phyloP scores from a whole-genome alignment of 176 grass and related monocot species.

The Tuctoria greenei region DNA sequence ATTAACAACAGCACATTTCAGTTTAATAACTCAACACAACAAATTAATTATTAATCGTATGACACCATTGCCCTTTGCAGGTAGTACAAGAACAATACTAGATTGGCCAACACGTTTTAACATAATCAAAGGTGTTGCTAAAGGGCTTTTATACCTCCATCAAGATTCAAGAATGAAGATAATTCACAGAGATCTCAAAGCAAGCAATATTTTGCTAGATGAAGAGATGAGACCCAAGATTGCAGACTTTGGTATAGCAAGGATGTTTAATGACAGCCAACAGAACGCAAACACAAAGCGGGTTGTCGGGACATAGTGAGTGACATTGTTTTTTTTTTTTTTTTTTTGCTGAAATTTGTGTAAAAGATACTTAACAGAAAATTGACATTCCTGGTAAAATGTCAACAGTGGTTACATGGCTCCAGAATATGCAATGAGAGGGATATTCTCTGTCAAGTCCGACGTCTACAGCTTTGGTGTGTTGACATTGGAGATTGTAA shows the following conservation, averaged over 20 bases:
- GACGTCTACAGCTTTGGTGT: conserved; percentile 49
- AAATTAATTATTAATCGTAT: neutral
- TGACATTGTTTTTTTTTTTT: too few species aligned
- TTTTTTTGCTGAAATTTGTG: too few species aligned
- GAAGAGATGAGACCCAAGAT: conserved; percentile 40
- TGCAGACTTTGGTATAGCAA: conserved; percentile 49
- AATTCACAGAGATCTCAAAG: conserved; percentile 43
- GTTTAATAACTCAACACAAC: neutral
- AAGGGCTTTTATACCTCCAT: conserved; percentile 47
- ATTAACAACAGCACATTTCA: neutral
- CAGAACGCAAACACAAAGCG: conserved; percentile 20
- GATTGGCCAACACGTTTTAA: conserved; percentile 38
- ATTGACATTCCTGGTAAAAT: neutral
- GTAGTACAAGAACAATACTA: conserved; percentile 15
- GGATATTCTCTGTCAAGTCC: conserved; percentile 45
- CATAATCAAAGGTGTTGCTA: conserved; percentile 44
- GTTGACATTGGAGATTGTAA: conserved; percentile 40
- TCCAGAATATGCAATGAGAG: conserved; percentile 46
- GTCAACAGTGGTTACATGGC: conserved; percentile 39
- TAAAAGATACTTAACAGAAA: neutral
- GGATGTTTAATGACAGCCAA: conserved; percentile 35
- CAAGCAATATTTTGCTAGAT: conserved; percentile 42
- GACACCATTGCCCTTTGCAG: neutral
- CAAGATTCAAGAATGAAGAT: conserved; percentile 43
- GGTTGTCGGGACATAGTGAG: conserved; percentile 27